Evolutionary conservation across 306 rosid species (phyloP).

Genomic region (Lathyrus oleraceus): DNA sequence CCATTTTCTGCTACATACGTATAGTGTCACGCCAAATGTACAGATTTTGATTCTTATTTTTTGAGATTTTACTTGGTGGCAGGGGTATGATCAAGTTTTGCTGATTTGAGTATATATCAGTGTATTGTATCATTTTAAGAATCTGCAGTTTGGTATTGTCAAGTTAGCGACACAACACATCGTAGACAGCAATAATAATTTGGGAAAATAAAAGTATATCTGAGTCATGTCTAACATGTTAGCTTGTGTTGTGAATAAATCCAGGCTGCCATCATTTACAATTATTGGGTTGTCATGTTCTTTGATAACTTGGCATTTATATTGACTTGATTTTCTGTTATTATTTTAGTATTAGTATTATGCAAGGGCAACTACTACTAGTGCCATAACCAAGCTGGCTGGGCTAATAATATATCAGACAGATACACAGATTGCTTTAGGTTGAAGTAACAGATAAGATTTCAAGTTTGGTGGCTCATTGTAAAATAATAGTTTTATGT

Average conservation of each 20-base stretch:
- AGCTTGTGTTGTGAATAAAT: slow-evolving; percentile 27
- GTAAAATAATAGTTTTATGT: too few relatives aligned
- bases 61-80: neutral
- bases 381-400: slow-evolving; percentile 1
- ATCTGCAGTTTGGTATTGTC: slow-evolving; percentile 9
- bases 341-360: neutral
- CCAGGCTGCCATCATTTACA: slow-evolving; percentile 25
- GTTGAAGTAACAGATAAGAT: neutral
- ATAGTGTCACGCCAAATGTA: slow-evolving; percentile 33
- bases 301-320: neutral
- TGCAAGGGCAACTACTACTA: slow-evolving; percentile 13
- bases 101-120: neutral
- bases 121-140: slow-evolving; percentile 5
- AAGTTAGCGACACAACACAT: neutral
- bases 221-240: slow-evolving; percentile 14
- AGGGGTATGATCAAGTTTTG: slow-evolving; percentile 25
- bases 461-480: neutral
- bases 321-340: slow-evolving; percentile 5
- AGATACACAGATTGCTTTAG: slow-evolving; percentile 4
- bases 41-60: slow-evolving; percentile 36
- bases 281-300: slow-evolving; percentile 31
- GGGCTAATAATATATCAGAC: slow-evolving; percentile 12
- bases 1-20: slow-evolving; percentile 37
- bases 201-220: neutral
- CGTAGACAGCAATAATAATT: neutral